Conservation (phyloP, 345 rosid species). For the Brassica incana region DNA sequence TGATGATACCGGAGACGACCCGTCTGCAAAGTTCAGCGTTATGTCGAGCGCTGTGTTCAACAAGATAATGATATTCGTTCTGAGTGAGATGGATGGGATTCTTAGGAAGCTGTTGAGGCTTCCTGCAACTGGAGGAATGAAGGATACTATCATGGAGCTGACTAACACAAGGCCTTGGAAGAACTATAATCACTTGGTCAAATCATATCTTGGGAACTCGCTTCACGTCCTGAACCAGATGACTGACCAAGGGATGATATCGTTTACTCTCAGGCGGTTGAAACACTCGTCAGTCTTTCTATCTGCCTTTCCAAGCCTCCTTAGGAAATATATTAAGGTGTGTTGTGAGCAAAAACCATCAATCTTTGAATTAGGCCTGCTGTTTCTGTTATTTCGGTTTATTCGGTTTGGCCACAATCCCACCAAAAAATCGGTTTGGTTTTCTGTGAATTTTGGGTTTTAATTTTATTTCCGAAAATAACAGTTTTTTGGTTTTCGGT, state of each 20-base stretch:
- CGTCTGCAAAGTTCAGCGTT: conserved; percentile 54
- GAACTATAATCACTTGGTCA: conserved; percentile 78
- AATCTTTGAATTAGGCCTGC: neutral
- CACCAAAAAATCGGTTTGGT: too few species aligned
- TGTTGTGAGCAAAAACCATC: neutral
- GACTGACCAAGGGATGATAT: conserved; percentile 87
- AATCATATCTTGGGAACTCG: conserved; percentile 91
- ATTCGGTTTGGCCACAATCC: too few species aligned
- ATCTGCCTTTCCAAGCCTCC: conserved; percentile 80
- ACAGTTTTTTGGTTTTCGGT: too few species aligned
- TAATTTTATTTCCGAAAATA: too few species aligned
- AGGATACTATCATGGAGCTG: conserved; percentile 61
- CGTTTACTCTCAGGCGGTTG: conserved; percentile 77
- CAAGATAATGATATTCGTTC: conserved; percentile 73
- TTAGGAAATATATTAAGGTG: conserved; percentile 88
- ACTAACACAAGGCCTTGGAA: conserved; percentile 76
- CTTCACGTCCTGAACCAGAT: conserved; percentile 91
- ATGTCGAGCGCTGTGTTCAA: conserved; percentile 89
- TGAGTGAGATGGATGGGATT: conserved; percentile 82
- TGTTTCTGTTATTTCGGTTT: too few species aligned
- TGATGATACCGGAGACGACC: conserved; percentile 74
- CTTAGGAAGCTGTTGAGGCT: conserved; percentile 73
- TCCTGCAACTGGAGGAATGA: conserved; percentile 79
- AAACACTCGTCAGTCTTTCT: conserved; percentile 70
- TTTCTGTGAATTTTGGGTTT: too few species aligned